These are phyloP conservation scores for Aegilops longissima DNA, from an alignment of 176 grass and related monocot species.

Conservation along the genomic window DNA sequence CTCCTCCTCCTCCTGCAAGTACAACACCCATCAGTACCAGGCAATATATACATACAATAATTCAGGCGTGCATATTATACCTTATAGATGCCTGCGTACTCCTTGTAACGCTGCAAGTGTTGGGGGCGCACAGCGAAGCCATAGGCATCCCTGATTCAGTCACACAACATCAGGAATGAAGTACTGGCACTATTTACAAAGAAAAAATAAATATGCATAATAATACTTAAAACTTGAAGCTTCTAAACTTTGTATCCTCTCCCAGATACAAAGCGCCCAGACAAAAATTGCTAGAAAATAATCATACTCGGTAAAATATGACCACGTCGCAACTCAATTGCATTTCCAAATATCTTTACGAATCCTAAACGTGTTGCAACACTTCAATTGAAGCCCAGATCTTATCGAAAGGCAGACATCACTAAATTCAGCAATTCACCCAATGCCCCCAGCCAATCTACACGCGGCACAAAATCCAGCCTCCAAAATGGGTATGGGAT, in stretches of 20 bases:
- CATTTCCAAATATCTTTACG: too few relatives aligned
- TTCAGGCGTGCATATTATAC: slow-evolving; percentile 14
- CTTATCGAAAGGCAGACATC: slow-evolving; percentile 26
- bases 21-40: slow-evolving; percentile 13
- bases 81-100: slow-evolving; percentile 96
- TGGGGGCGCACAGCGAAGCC: slow-evolving; percentile 93
- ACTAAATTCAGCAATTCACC: slow-evolving; percentile 37
- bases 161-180: slow-evolving; percentile 15
- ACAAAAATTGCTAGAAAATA: not conserved
- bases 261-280: not conserved
- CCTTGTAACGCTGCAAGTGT: slow-evolving; percentile 94
- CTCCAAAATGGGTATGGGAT: not conserved
- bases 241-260: not conserved
- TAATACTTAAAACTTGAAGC: not conserved
- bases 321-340: not conserved
- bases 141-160: slow-evolving; percentile 85
- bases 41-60: slow-evolving; percentile 25
- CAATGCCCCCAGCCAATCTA: slow-evolving; percentile 19
- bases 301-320: not conserved
- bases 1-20: slow-evolving; percentile 91
- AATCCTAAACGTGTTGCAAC: not conserved
- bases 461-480: slow-evolving; percentile 11
- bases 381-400: slow-evolving; percentile 45
- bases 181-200: not conserved
- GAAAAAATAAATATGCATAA: not conserved